Evolutionary conservation across 2,329 filamentous ascomycete species (phyloP).

Genomic region (Claviceps maximensis): DNA sequence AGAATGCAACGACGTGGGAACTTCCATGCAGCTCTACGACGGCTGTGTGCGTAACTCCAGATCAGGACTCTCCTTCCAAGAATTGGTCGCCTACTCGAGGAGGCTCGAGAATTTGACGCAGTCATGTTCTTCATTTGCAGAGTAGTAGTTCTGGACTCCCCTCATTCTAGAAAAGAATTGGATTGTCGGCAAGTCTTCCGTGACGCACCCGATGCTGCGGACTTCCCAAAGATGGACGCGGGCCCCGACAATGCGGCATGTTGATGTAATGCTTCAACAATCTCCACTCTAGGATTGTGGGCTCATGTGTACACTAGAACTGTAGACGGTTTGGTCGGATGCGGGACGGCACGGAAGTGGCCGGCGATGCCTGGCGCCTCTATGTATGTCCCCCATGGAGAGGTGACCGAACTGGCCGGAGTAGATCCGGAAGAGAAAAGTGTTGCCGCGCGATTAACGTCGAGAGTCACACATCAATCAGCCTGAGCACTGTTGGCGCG

Average conservation of each 20-base stretch:
- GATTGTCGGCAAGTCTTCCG: not conserved
- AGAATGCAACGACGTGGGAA: not conserved
- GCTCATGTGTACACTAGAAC: not conserved
- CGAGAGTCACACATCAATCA: not conserved
- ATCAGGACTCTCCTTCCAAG: not conserved
- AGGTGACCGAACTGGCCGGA: not conserved
- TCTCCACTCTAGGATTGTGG: not conserved
- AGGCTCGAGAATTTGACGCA: not conserved
- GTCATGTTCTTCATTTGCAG: not conserved
- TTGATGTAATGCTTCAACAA: not conserved
- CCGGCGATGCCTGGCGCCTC: not conserved
- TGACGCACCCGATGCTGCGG: not conserved
- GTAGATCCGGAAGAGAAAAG: not conserved
- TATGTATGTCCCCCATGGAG: not conserved
- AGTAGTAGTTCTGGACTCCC: not conserved
- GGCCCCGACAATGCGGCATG: not conserved
- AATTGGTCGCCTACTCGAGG: not conserved
- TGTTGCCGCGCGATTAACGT: not conserved
- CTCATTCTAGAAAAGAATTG: not conserved
- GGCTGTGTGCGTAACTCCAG: not conserved
- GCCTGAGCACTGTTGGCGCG: not conserved
- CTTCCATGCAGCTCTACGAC: not conserved
- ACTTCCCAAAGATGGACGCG: not conserved
- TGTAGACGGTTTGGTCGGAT: not conserved
- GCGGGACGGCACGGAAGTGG: slow-evolving; percentile 4